Base-by-base conservation (phyloP, 352 stramenopile genomes). In the Pythium sukuiense region DNA sequence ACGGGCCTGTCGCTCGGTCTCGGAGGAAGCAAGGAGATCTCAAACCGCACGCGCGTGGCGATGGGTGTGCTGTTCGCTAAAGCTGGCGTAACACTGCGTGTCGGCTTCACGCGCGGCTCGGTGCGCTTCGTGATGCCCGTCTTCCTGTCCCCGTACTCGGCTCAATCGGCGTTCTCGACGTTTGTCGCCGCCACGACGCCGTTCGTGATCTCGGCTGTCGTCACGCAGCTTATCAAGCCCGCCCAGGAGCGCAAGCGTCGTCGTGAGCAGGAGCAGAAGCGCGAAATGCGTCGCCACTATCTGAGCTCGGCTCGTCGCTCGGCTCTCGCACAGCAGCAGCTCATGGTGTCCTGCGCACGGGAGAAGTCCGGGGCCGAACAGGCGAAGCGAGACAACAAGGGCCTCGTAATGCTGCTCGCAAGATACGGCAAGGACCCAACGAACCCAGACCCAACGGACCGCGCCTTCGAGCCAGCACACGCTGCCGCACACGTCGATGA, bases 81-180 rank as follows among this genome's bases (percentile, higher is more conserved):
- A 8, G 50, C 77, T 7, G 82, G 83, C 29, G 77, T 92, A 35
- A 91, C 83, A 29, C 69, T 95, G 45, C 76, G 81, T 33, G 9
- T 90, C 20, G 85, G 84, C 50, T 92, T 93, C 63, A 90, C 84
- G 26, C 83, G 86, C 24, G 86, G 86, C 48, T 90, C 75, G 69
- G 83, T 95, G 16, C 84, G 86, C 30, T 95, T 95, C 45, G 86
- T 92, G 27, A 70, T 93, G 64, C 86, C 86, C 16, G 90, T 95
- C 70, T 91, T 91, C 67, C 60, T 95, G 49, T 87, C 84, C 9
- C 86, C 86, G 7, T 91, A 92, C 66, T 88, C 78, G 6, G 70
- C 69, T 7, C 74, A 91, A 56, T 83, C 79, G 1, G 84, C 83
- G 14, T 90, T 87, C 50, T 80, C 83, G 56, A 91, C 86, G 13